A percentile compares a stretch with the other conserved stretches of the same genome.
Evolutionary conservation across 495 filamentous ascomycete species (phyloP).

Genomic region (Aspergillus heteromorphus): DNA sequence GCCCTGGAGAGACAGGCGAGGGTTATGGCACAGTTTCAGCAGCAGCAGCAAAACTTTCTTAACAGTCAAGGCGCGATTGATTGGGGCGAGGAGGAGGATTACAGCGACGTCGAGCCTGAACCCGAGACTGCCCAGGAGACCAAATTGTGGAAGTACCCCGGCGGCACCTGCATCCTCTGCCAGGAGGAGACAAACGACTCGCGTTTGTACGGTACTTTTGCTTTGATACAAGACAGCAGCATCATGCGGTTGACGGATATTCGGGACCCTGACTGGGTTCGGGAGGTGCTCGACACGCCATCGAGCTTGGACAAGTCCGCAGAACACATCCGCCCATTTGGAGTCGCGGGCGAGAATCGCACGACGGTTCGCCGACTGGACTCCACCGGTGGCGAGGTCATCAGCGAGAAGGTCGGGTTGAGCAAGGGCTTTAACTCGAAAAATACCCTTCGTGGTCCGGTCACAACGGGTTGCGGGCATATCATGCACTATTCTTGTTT

Average conservation of each 20-base stretch:
- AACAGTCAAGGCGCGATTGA: conserved; percentile 77
- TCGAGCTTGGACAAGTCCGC: conserved; percentile 76
- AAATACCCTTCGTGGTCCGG: conserved; percentile 65
- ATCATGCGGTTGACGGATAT: conserved; percentile 83
- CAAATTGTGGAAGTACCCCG: conserved; percentile 88
- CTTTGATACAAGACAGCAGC: conserved; percentile 77
- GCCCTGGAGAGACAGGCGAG: conserved; percentile 82
- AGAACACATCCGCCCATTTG: conserved; percentile 78
- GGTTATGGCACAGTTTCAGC: conserved; percentile 95
- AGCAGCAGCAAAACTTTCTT: conserved; percentile 92
- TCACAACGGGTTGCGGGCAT: conserved; percentile 89
- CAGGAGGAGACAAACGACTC: conserved; percentile 93
- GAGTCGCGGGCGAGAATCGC: conserved; percentile 81
- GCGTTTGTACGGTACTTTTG: conserved; percentile 86
- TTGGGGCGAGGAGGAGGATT: conserved; percentile 75
- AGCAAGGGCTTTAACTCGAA: conserved; percentile 80
- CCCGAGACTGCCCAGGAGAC: conserved; percentile 49
- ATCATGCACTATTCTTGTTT: conserved; percentile 99
- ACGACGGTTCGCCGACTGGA: conserved; percentile 69
- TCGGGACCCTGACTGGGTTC: conserved; percentile 73
- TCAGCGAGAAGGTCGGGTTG: conserved; percentile 71
- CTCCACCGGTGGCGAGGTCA: conserved; percentile 61
- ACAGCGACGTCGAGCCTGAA: conserved; percentile 63
- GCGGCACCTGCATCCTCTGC: conserved; percentile 89
- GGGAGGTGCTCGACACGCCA: conserved; percentile 74